A percentile compares a stretch with the other conserved stretches of the same genome.
Conservation (phyloP, 495 filamentous ascomycete species). For the Penicillium macrosclerotiorum region DNA sequence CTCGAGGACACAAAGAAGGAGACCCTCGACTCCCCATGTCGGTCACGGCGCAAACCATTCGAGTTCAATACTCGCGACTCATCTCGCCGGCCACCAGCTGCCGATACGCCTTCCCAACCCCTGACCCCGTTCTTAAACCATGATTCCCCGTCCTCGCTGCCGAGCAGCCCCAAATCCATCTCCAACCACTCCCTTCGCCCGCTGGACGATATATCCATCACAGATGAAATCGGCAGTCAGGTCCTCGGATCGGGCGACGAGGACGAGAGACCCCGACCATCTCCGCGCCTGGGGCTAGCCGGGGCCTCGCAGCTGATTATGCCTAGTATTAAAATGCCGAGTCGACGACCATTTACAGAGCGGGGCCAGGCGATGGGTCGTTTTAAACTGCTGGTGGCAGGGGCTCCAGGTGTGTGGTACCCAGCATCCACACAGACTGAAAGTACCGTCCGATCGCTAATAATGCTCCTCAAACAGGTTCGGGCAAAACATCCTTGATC, state of each 20-base stretch:
- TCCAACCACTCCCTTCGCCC: constrained; percentile 49
- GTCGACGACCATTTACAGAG: constrained; percentile 86
- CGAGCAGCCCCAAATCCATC: constrained; percentile 52
- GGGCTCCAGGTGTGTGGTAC: constrained; percentile 64
- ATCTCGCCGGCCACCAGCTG: constrained; percentile 19
- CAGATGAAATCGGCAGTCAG: constrained; percentile 50
- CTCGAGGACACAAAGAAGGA: constrained; percentile 28
- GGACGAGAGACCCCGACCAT: constrained; percentile 29
- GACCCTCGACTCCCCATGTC: constrained; percentile 18
- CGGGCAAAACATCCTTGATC: constrained; percentile 88
- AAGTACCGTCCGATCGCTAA: not conserved
- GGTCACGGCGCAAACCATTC: constrained; percentile 37
- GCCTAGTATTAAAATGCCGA: constrained; percentile 95
- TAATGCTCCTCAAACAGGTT: constrained; percentile 34
- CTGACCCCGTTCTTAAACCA: constrained; percentile 48
- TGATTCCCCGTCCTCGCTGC: constrained; percentile 46
- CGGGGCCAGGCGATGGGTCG: constrained; percentile 79
- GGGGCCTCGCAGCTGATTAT: constrained; percentile 89
- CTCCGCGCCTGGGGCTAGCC: constrained; percentile 28
- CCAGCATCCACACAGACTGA: not conserved
- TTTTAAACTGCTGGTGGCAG: constrained; percentile 85
- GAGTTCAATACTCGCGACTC: constrained; percentile 21
- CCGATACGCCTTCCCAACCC: constrained; percentile 35
- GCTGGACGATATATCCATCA: constrained; percentile 50
- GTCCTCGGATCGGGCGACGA: constrained; percentile 49